Base-by-base conservation (phyloP, 352 stramenopile genomes). In the Phytophthora tentaculata region DNA sequence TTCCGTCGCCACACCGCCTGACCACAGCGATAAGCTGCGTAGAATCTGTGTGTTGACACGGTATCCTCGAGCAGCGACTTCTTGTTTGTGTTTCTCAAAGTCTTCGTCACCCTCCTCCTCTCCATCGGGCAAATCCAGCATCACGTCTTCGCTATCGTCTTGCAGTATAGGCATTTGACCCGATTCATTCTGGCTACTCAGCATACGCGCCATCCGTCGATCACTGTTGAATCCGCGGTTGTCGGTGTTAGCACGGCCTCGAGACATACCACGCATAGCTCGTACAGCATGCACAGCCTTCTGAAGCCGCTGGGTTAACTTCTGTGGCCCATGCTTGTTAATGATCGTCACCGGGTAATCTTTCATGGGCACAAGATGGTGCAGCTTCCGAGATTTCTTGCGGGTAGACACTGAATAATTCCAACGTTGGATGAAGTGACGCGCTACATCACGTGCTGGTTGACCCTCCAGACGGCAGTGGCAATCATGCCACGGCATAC, bases 351-450 rank as follows among this genome's bases (percentile, higher is more conserved):
- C 64, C 5, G 77, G 60, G 29, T 79, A 89, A 50, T 90, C 84
- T 53, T 91, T 91, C 80, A 88, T 88, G 0, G 88, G 88, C 22
- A 94, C 80, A 5, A 96, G 71, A 59, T 91, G 84, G 41, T 89
- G 81, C 32, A 94, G 67, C 32, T 89, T 89, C 19, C 74, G 76
- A n/a, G 67, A 84, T 66, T 96, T 96, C 57, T 85, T 88, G 28
- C 88, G 80, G 1, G 86, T 94, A 14, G 84, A 93, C 7, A 94
- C 82, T 1, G 86, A 94, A 44, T 92, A 96, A 67, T 96, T 96
- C 89, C 89, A 96, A 6, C 89, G 87, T 70, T 96, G 87, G 17
- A 96, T 84, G 43, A 96, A 96, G 47, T 96, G 89, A 6, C 86
- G 84, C 44, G 85, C 87, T 8, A 96, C 85, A 72, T 96, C 89